Conservation (phyloP, 148 eudicot species). For the Spergularia bocconei region DNA sequence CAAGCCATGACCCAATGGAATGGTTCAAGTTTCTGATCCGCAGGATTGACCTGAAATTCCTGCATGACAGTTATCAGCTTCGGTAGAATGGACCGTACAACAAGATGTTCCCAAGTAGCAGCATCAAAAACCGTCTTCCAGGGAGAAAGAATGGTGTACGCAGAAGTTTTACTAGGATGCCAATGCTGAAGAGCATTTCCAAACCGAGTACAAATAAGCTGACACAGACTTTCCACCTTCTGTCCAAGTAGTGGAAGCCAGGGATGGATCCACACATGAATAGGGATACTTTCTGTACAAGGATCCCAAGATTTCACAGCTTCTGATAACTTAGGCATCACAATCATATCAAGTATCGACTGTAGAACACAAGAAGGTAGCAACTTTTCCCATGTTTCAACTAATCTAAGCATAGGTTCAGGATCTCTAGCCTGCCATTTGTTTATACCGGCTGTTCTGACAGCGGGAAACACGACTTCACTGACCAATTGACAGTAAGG, state of each 20-base stretch:
- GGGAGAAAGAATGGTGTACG: conserved; percentile 62
- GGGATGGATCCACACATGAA: conserved; percentile 89
- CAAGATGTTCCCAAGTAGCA: conserved; percentile 79
- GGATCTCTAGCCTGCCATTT: conserved; percentile 93
- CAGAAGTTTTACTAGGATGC: conserved; percentile 87
- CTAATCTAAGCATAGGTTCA: conserved; percentile 76
- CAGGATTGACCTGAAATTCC: conserved; percentile 74
- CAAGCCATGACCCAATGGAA: conserved; percentile 69
- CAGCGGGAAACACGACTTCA: conserved; percentile 91
- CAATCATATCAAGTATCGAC: conserved; percentile 57
- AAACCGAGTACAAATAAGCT: conserved; percentile 53
- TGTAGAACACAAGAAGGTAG: conserved; percentile 60
- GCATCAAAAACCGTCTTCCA: conserved; percentile 86
- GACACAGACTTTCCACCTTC: conserved; percentile 56
- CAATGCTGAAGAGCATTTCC: conserved; percentile 76
- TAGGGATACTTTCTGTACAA: conserved; percentile 72
- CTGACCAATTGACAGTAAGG: conserved; percentile 64
- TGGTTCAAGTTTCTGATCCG: conserved; percentile 65
- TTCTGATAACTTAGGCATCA: conserved; percentile 74
- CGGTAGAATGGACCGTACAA: conserved; percentile 68
- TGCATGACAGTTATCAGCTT: conserved; percentile 63
- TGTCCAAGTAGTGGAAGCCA: conserved; percentile 84
- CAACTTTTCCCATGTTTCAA: conserved; percentile 82
- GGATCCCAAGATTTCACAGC: conserved; percentile 95
- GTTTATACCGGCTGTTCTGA: conserved; percentile 76